A percentile compares a stretch with the other conserved stretches of the same genome.
Evolutionary conservation across 371 early-diverging fungal species (phyloP).

Genomic region (Rhizopus arrhizus): DNA sequence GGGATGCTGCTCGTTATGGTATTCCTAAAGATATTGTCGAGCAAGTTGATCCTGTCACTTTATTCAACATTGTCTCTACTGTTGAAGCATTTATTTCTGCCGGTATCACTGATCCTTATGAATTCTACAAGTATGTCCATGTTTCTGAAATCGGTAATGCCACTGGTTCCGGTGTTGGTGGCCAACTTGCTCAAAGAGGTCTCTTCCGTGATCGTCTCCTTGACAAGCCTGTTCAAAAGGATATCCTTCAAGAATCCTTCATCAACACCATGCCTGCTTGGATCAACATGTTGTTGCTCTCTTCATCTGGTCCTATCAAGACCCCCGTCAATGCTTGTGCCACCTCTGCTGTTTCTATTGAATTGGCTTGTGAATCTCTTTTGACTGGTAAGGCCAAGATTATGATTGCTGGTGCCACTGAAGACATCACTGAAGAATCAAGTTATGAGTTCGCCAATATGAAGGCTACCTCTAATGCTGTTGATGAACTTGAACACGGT

Average conservation of each 20-base stretch:
- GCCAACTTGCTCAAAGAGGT: constrained; percentile 76
- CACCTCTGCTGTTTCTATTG: constrained; percentile 90
- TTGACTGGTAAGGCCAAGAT: constrained; percentile 92
- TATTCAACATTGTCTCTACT: constrained; percentile 88
- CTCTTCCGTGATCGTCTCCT: constrained; percentile 79
- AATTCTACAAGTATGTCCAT: constrained; percentile 96
- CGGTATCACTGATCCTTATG: constrained; percentile 97
- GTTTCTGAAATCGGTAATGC: constrained; percentile 93
- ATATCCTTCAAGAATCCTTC: constrained; percentile 94
- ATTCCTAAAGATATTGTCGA: constrained; percentile 90
- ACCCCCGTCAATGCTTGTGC: constrained; percentile 95
- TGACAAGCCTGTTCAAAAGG: constrained; percentile 90
- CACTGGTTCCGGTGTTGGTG: constrained; percentile 88
- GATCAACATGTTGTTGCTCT: constrained; percentile 94
- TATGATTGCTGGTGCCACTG: constrained; percentile 93
- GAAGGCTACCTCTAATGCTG: constrained; percentile 92
- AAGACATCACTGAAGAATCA: constrained; percentile 93
- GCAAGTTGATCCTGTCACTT: constrained; percentile 91
- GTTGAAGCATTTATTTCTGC: constrained; percentile 91
- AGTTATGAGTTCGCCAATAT: constrained; percentile 96
- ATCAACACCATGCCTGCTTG: constrained; percentile 97
- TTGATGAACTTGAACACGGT: constrained; percentile 85
- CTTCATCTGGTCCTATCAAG: constrained; percentile 96
- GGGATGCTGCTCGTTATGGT: constrained; percentile 92
- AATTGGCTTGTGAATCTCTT: constrained; percentile 91